Conservation (phyloP, 2,329 filamentous ascomycete genomes). For the Didymella segeticola region DNA sequence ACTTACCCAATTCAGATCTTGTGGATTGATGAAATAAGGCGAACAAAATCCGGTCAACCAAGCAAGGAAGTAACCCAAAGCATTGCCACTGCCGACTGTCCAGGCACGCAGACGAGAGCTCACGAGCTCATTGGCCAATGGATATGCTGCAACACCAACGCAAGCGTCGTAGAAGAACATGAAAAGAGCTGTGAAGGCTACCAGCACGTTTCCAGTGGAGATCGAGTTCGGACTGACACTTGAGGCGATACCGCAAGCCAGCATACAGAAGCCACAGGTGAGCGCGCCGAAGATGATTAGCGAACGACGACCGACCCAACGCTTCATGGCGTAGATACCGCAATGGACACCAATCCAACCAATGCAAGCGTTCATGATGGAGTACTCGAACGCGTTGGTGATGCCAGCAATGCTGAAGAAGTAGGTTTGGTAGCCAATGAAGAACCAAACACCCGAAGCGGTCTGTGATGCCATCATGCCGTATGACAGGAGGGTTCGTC, state of each 20-base stretch:
- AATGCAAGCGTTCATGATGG: conserved; percentile 59
- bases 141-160: conserved; percentile 42
- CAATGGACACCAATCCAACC: conserved; percentile 58
- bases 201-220: conserved; percentile 33
- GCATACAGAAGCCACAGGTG: conserved; percentile 54
- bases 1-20: conserved; percentile 48
- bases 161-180: conserved; percentile 47
- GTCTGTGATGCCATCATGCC: conserved; percentile 56
- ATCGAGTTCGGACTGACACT: conserved; percentile 32
- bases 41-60: conserved; percentile 48
- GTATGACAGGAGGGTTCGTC: conserved; percentile 60
- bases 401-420: conserved; percentile 40
- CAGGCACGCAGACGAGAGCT: conserved; percentile 45
- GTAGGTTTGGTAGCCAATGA: conserved; percentile 60
- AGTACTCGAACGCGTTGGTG: conserved; percentile 54
- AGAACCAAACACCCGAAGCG: conserved; percentile 57
- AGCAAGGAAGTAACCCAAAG: conserved; percentile 45
- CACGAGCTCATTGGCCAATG: conserved; percentile 41
- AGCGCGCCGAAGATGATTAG: conserved; percentile 58
- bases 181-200: conserved; percentile 47
- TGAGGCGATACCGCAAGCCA: conserved; percentile 53
- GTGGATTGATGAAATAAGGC: conserved; percentile 51
- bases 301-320: conserved; percentile 55
- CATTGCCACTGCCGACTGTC: conserved; percentile 45
- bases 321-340: conserved; percentile 58